Base-by-base conservation (phyloP, 2,329 filamentous ascomycete species). In the Ophiosphaerella korrae region DNA sequence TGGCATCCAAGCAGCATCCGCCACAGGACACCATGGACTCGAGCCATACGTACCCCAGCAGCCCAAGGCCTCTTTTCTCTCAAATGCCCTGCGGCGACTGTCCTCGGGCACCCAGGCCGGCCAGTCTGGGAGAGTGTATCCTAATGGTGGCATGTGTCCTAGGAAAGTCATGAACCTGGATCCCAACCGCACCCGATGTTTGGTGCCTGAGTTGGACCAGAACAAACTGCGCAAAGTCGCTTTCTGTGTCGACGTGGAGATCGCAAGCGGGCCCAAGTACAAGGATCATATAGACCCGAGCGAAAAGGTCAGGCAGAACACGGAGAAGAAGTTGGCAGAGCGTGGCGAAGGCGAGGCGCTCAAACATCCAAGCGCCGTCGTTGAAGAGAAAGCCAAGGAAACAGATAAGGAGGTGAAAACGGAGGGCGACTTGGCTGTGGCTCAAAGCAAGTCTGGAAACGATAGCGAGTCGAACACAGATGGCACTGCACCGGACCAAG, bases 161-260 rank as follows among this genome's bases (percentile, higher is more conserved):
- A 84, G 94, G 42, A 85, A 81, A 58, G 81, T 96, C 7, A 78
- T 97, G 77, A 99, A 99, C 67, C 81, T 97, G 38, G 91, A 97
- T 69, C 85, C 78, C 7, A 82, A 88, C 60, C 84, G 94, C 36
- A 87, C 93, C 67, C 81, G 94, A 57, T 96, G 91, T 71, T 82
- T 84, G 21, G 85, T 97, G 26, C 78, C 84, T 4, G 92, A 96
- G 60, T 79, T 99, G 40, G 87, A 92, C 59, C 85, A 88, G 64
- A 84, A 85, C 42, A 96, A 94, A 71, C 75, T 99, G 52, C 84
- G 91, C 46, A 85, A 92, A 45, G 94, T 99, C 0, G 89, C 93
- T 0, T 99, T 99, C 68, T 96, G 90, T 63, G 94, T 99, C 2
- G 94, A 99, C 67, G 92, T 99, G 4, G 94, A 99, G 73, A 96